Evolutionary conservation across 2,329 filamentous ascomycete genomes (phyloP).

Genomic region (Metarhizium humberi): DNA sequence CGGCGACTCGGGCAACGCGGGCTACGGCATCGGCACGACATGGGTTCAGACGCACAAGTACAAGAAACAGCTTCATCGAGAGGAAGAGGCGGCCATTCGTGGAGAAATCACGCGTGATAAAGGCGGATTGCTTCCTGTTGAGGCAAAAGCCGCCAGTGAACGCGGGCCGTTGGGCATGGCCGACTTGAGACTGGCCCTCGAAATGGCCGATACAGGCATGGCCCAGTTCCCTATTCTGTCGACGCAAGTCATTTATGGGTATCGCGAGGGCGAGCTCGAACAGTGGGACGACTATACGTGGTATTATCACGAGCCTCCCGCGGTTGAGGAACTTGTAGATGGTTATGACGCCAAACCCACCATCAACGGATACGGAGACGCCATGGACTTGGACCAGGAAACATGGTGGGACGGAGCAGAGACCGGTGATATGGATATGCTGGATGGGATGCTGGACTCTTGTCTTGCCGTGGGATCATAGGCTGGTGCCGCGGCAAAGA

Average conservation of each 20-base stretch:
- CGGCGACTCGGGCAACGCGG: slow-evolving; percentile 50
- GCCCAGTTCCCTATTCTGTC: slow-evolving; percentile 69
- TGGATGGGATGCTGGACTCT: slow-evolving; percentile 49
- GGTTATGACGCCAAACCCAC: slow-evolving; percentile 19
- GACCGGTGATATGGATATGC: slow-evolving; percentile 36
- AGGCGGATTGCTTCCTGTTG: slow-evolving; percentile 69
- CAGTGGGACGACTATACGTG: slow-evolving; percentile 53
- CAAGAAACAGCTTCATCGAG: slow-evolving; percentile 60
- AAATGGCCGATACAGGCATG: slow-evolving; percentile 67
- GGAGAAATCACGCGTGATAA: slow-evolving; percentile 69
- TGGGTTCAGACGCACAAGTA: slow-evolving; percentile 78
- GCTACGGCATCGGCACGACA: slow-evolving; percentile 54
- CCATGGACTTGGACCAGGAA: slow-evolving; percentile 52
- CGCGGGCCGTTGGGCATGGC: slow-evolving; percentile 65
- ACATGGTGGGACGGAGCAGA: slow-evolving; percentile 55
- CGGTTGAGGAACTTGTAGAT: slow-evolving; percentile 18
- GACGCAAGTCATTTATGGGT: slow-evolving; percentile 59
- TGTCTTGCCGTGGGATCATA: slow-evolving; percentile 38
- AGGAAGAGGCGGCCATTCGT: slow-evolving; percentile 64
- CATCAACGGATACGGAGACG: slow-evolving; percentile 41
- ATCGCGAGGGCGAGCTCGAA: slow-evolving; percentile 69
- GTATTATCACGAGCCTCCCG: slow-evolving; percentile 28
- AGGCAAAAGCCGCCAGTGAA: slow-evolving; percentile 66
- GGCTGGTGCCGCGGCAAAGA: neutral
- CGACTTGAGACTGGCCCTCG: slow-evolving; percentile 67